phyloP scores from a whole-genome alignment of 1,139 yeast species.

The Blastobotrys elegans region DNA sequence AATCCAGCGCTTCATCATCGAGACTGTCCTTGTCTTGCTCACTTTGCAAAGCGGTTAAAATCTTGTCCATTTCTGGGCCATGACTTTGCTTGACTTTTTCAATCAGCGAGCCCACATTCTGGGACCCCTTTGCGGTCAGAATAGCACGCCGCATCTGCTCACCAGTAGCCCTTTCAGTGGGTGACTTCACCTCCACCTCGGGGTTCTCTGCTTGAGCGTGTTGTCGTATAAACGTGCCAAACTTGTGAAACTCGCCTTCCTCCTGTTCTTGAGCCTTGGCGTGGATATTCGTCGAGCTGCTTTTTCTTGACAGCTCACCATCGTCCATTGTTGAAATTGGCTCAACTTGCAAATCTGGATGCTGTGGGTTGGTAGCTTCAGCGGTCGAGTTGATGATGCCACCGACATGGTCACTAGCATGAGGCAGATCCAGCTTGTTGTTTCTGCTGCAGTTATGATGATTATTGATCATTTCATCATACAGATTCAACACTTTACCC shows the following conservation, averaged over 20 bases:
- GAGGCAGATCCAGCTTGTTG: slow-evolving; percentile 2
- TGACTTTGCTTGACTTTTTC: slow-evolving; percentile 43
- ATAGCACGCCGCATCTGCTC: slow-evolving; percentile 72
- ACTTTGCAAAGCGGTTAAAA: slow-evolving; percentile 12
- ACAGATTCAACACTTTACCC: slow-evolving; percentile 28
- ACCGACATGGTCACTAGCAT: slow-evolving; percentile 4
- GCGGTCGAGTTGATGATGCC: background rate
- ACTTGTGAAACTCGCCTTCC: slow-evolving; percentile 86
- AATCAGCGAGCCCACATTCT: slow-evolving; percentile 65
- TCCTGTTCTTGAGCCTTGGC: slow-evolving; percentile 75
- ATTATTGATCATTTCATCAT: slow-evolving; percentile 16
- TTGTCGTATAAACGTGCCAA: slow-evolving; percentile 44
- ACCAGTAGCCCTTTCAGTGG: slow-evolving; percentile 40
- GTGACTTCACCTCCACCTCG: background rate
- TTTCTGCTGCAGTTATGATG: background rate
- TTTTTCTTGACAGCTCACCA: slow-evolving; percentile 20
- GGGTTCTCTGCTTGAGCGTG: background rate
- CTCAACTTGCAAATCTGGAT: slow-evolving; percentile 26
- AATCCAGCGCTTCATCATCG: slow-evolving; percentile 18
- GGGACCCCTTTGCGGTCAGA: slow-evolving; percentile 66
- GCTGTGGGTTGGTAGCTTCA: slow-evolving; percentile 10
- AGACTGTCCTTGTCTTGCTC: background rate
- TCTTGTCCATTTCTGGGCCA: slow-evolving; percentile 21
- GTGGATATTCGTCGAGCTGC: slow-evolving; percentile 27
- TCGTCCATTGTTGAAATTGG: slow-evolving; percentile 17